Percentiles rank a stretch among this genome's conserved stretches.
Evolutionary conservation across 345 rosid genomes (phyloP).

Genomic region (Cochlearia excelsa): DNA sequence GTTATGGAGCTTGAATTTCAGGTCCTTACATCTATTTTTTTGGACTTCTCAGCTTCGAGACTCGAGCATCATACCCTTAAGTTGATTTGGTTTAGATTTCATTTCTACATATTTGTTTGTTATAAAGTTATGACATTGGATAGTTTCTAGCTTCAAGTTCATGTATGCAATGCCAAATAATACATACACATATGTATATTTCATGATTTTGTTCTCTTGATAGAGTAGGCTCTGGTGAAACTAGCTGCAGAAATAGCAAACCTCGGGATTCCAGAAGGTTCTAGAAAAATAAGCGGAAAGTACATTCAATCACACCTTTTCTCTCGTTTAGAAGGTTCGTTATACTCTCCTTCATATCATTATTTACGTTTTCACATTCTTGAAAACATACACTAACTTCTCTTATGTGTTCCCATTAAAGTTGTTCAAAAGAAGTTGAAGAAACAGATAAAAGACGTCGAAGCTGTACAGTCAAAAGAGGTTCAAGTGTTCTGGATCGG

Average conservation of each 20-base stretch:
- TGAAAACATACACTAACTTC: background rate
- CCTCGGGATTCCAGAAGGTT: slow-evolving; percentile 57
- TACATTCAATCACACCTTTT: slow-evolving; percentile 82
- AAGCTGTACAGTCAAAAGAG: slow-evolving; percentile 62
- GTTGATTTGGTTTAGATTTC: slow-evolving; percentile 7
- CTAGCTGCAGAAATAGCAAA: slow-evolving; percentile 76
- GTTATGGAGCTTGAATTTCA: slow-evolving; percentile 76
- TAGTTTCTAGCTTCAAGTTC: slow-evolving; percentile 6
- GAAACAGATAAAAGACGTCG: slow-evolving; percentile 70
- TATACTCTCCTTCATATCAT: slow-evolving; percentile 8
- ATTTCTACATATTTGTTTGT: background rate
- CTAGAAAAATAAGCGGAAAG: slow-evolving; percentile 85
- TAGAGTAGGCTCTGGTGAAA: slow-evolving; percentile 51
- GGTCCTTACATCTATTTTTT: slow-evolving; percentile 41
- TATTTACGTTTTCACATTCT: background rate
- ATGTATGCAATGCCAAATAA: background rate
- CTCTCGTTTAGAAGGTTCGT: slow-evolving; percentile 67
- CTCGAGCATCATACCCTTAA: slow-evolving; percentile 7
- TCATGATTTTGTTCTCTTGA: slow-evolving; percentile 10
- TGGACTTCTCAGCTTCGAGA: background rate
- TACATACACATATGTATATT: background rate
- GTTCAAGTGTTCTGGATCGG: slow-evolving; percentile 73
- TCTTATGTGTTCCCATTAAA: slow-evolving; percentile 19
- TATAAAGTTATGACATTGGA: background rate
- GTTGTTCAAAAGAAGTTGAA: slow-evolving; percentile 59